Evolutionary conservation across 805 yeast genomes (phyloP).

Genomic region (Candida nonsorbophila): DNA sequence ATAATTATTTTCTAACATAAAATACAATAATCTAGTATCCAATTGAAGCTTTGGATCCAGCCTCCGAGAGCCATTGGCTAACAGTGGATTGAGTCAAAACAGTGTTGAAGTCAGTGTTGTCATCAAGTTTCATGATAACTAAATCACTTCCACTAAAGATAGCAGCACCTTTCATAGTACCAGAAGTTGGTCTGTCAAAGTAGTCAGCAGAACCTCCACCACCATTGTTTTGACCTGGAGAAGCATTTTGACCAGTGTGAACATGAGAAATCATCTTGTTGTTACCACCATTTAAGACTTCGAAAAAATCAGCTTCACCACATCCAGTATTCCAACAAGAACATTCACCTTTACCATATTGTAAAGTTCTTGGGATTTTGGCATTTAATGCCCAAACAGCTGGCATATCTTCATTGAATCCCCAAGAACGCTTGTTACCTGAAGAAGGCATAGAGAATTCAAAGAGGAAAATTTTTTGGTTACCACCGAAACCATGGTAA

Average conservation of each 20-base stretch:
- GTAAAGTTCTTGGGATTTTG: conserved; percentile 92
- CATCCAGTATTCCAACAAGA: conserved; percentile 97
- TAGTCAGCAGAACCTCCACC: conserved; percentile 90
- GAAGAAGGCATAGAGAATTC: conserved; percentile 91
- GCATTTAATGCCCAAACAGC: conserved; percentile 96
- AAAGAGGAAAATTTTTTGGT: conserved; percentile 78
- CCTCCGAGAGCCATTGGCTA: conserved; percentile 46
- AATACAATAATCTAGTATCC: too few relatives aligned
- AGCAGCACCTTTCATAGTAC: conserved; percentile 85
- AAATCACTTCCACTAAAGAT: conserved; percentile 59
- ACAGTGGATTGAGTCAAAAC: conserved; percentile 44
- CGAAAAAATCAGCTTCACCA: conserved; percentile 96
- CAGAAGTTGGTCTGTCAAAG: conserved; percentile 76
- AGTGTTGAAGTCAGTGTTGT: conserved; percentile 43
- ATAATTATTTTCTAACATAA: too few relatives aligned
- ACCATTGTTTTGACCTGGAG: conserved; percentile 43
- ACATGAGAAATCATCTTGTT: conserved; percentile 71
- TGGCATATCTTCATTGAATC: conserved; percentile 87
- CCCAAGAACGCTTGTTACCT: conserved; percentile 31
- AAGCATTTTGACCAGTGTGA: conserved; percentile 76
- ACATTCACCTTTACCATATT: conserved; percentile 80
- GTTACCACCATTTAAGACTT: conserved; percentile 75
- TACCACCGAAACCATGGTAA: conserved; percentile 89
- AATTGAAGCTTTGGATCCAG: conserved; percentile 38
- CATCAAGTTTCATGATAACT: conserved; percentile 58